Conservation (phyloP, 2,329 filamentous ascomycete genomes). For the Fusarium sp. region DNA sequence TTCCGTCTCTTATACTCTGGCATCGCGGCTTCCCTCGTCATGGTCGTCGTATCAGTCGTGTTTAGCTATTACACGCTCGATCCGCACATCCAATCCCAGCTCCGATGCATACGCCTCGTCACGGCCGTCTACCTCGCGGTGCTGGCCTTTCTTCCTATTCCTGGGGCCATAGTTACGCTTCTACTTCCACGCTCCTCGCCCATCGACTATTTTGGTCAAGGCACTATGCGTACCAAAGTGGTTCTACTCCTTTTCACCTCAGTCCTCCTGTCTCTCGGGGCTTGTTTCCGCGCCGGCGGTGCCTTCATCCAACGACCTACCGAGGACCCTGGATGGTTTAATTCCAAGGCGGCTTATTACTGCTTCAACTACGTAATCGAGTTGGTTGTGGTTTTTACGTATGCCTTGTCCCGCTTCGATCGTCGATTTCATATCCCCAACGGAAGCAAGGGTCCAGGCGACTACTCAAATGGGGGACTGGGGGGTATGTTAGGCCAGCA, state of each 20-base stretch:
- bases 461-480: neutral
- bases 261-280: neutral
- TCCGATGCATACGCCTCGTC: neutral
- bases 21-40: neutral
- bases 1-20: neutral
- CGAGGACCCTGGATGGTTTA: neutral
- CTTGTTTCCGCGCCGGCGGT: neutral
- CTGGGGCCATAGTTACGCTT: too few relatives aligned
- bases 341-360: neutral
- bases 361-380: neutral
- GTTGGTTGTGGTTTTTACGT: neutral
- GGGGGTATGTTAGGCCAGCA: neutral
- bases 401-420: neutral
- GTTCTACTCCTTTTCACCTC: neutral
- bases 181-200: neutral
- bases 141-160: neutral
- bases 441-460: neutral
- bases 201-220: neutral
- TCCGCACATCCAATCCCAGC: neutral
- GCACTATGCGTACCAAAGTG: neutral
- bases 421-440: neutral
- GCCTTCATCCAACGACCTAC: neutral
- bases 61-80: neutral
- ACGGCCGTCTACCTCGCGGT: neutral
- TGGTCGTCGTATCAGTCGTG: neutral